A percentile compares a stretch with the other conserved stretches of the same genome.
Conservation (phyloP, 116 monocot genomes). For the Papilionanthe hybrid region DNA sequence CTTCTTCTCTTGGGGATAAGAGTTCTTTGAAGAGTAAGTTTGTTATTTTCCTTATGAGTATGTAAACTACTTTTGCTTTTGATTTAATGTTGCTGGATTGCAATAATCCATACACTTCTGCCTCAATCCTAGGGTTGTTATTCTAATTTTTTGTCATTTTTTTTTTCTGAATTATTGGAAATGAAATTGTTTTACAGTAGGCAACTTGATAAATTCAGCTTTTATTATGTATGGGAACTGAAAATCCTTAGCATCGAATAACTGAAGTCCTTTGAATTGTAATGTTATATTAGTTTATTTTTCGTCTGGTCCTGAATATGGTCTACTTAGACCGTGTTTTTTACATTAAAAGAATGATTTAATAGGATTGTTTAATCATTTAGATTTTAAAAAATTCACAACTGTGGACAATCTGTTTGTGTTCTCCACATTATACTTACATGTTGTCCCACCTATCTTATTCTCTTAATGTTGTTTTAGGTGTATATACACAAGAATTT, state of each 20-base stretch:
- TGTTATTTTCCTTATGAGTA: background rate
- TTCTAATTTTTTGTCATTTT: background rate
- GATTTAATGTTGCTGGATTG: background rate
- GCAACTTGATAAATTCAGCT: background rate
- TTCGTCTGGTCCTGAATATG: background rate
- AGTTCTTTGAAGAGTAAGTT: conserved; percentile 78
- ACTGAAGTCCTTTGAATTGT: background rate
- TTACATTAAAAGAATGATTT: background rate
- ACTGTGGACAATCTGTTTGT: background rate
- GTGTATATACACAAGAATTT: conserved; percentile 48
- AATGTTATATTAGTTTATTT: background rate
- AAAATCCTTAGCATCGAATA: background rate
- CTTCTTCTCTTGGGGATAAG: conserved; percentile 78
- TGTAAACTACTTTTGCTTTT: background rate
- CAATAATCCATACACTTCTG: background rate
- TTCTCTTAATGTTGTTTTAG: conserved; percentile 18
- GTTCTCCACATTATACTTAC: background rate
- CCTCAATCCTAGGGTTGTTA: background rate
- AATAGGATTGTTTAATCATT: background rate
- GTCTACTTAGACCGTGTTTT: background rate
- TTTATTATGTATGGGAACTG: background rate
- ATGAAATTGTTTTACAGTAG: background rate
- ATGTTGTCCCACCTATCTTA: background rate
- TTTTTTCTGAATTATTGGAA: background rate
- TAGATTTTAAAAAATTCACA: background rate